phyloP scores from a whole-genome alignment of 2,329 filamentous ascomycete genomes.

The Dactylellina parvicollis region DNA sequence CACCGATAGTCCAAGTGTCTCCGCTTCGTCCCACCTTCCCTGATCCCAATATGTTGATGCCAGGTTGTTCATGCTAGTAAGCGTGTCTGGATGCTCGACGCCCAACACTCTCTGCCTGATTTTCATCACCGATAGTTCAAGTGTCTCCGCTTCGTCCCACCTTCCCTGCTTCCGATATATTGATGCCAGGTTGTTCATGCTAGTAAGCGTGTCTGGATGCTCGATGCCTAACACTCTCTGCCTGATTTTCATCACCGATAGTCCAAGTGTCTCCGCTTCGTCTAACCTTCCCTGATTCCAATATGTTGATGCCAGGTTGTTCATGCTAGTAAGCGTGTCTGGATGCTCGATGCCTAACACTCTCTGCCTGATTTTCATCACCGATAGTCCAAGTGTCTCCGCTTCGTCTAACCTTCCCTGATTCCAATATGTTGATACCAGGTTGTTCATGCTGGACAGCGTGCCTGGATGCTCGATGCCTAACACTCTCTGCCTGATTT shows the following conservation, averaged over 20 bases:
- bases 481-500: too few relatives aligned
- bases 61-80: conserved; percentile 8
- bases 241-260: conserved; percentile 10
- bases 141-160: background rate
- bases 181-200: conserved; percentile 3
- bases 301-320: conserved; percentile 21
- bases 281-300: conserved; percentile 14
- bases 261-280: conserved; percentile 5
- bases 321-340: too few relatives aligned
- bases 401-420: too few relatives aligned
- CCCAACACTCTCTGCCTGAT: conserved; percentile 13
- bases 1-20: conserved; percentile 15
- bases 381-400: too few relatives aligned
- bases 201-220: conserved; percentile 11
- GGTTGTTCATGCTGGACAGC: too few relatives aligned
- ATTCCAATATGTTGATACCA: too few relatives aligned
- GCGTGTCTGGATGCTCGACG: conserved; percentile 17
- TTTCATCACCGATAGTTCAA: conserved; percentile 16
- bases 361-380: too few relatives aligned
- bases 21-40: conserved; percentile 33
- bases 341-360: too few relatives aligned
- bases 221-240: conserved; percentile 19
- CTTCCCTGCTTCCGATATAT: conserved; percentile 22
- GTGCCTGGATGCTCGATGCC: too few relatives aligned
- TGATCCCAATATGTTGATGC: conserved; percentile 20